Conservation (phyloP, 164 flowering plant species). For the Dillenia turbinata region DNA sequence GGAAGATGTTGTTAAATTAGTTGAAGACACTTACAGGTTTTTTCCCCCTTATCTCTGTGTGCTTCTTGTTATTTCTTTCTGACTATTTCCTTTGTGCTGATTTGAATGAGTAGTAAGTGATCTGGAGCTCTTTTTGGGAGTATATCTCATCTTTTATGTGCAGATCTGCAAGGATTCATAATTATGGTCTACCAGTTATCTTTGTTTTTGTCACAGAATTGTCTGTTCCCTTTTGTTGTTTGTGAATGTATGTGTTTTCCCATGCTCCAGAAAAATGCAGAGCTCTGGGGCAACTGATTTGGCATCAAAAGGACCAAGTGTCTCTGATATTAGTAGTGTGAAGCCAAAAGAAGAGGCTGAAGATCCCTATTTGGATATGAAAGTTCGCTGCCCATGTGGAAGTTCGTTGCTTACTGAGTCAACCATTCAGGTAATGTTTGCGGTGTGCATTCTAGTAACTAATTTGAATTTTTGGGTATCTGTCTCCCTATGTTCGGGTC, state of each 20-base stretch:
- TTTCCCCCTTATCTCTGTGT: neutral
- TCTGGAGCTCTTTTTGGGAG: neutral
- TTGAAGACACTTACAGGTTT: slow-evolving; percentile 94
- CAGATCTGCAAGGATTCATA: neutral
- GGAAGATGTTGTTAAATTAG: slow-evolving; percentile 76
- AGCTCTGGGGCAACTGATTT: slow-evolving; percentile 72
- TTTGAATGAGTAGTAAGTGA: no score
- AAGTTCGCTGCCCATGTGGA: slow-evolving; percentile 89
- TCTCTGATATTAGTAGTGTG: slow-evolving; percentile 39
- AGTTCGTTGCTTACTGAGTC: slow-evolving; percentile 62
- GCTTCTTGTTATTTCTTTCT: neutral
- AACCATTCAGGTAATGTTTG: slow-evolving; percentile 59
- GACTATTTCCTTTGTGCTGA: neutral
- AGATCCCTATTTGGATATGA: slow-evolving; percentile 44
- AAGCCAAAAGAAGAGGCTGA: slow-evolving; percentile 67
- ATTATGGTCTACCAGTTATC: neutral
- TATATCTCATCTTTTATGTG: neutral
- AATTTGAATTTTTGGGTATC: neutral
- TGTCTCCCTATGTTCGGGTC: neutral
- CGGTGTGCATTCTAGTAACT: neutral
- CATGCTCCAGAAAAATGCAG: slow-evolving; percentile 74
- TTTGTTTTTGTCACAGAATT: neutral
- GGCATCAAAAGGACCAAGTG: slow-evolving; percentile 64
- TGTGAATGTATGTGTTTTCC: neutral
- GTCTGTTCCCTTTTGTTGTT: neutral